phyloP scores from a whole-genome alignment of 2,329 filamentous ascomycete species.

The Colletotrichum destructivum region DNA sequence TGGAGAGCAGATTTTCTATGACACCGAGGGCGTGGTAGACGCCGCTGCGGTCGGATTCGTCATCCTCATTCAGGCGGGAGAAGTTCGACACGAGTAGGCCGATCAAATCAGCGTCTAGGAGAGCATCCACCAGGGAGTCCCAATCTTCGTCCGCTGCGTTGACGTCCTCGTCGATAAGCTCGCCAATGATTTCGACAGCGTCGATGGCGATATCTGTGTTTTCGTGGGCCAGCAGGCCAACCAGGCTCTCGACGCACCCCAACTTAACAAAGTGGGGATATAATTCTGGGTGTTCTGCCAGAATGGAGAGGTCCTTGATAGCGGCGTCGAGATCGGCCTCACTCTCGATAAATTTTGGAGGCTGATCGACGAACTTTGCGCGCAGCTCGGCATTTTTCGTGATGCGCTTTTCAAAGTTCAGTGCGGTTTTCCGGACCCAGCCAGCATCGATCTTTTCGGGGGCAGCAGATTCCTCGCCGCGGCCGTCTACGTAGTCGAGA shows the following conservation, averaged over 20 bases:
- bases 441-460: constrained; percentile 85
- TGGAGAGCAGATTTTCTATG: constrained; percentile 88
- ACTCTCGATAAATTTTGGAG: constrained; percentile 85
- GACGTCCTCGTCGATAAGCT: constrained; percentile 95
- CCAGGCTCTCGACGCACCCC: constrained; percentile 80
- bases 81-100: constrained; percentile 85
- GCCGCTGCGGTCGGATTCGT: constrained; percentile 81
- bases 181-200: constrained; percentile 88
- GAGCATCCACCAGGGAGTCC: constrained; percentile 79
- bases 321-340: constrained; percentile 93
- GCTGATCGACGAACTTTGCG: constrained; percentile 85
- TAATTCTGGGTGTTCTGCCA: constrained; percentile 88
- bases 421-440: constrained; percentile 86
- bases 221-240: constrained; percentile 89
- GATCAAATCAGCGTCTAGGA: constrained; percentile 79
- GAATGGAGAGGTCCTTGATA: constrained; percentile 87
- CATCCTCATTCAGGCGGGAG: constrained; percentile 81
- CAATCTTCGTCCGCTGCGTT: constrained; percentile 85
- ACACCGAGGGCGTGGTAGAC: constrained; percentile 89
- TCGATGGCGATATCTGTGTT: constrained; percentile 98
- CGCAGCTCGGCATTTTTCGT: constrained; percentile 91
- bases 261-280: constrained; percentile 86
- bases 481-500: constrained; percentile 85
- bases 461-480: constrained; percentile 54
- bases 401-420: constrained; percentile 92